A percentile compares a stretch with the other conserved stretches of the same genome.
Evolutionary conservation across 1,284 basidiomycete genomes (phyloP).

Genomic region (Ustilago xerochloae): DNA sequence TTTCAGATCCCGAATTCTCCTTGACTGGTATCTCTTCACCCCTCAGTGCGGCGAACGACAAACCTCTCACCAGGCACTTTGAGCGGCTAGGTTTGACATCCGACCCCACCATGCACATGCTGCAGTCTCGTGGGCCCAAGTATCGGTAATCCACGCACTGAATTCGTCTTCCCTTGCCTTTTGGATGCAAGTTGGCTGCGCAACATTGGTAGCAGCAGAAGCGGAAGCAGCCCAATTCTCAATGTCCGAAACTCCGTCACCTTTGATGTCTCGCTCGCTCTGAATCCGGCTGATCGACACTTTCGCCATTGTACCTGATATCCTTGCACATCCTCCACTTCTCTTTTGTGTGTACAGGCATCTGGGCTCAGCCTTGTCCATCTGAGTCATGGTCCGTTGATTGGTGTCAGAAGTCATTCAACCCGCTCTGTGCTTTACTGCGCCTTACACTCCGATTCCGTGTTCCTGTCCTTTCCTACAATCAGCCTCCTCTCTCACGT

Average conservation of each 20-base stretch:
- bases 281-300: slow-evolving; percentile 25
- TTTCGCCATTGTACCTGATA: neutral
- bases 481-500: too few relatives aligned
- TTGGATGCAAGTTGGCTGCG: slow-evolving; percentile 2
- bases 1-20: slow-evolving; percentile 13
- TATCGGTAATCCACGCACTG: neutral
- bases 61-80: too few relatives aligned
- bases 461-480: neutral
- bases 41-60: too few relatives aligned
- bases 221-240: too few relatives aligned
- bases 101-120: neutral
- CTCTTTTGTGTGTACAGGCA: too few relatives aligned
- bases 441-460: slow-evolving; percentile 2
- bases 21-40: too few relatives aligned
- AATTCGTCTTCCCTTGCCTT: neutral
- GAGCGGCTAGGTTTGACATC: neutral
- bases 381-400: slow-evolving; percentile 27
- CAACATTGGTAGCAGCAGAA: neutral
- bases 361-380: neutral
- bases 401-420: slow-evolving; percentile 19
- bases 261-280: too few relatives aligned
- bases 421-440: too few relatives aligned
- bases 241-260: neutral
- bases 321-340: neutral
- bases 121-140: neutral